phyloP scores from a whole-genome alignment of 192 early-diverging fungal species.

The Coemansia sp. region DNA sequence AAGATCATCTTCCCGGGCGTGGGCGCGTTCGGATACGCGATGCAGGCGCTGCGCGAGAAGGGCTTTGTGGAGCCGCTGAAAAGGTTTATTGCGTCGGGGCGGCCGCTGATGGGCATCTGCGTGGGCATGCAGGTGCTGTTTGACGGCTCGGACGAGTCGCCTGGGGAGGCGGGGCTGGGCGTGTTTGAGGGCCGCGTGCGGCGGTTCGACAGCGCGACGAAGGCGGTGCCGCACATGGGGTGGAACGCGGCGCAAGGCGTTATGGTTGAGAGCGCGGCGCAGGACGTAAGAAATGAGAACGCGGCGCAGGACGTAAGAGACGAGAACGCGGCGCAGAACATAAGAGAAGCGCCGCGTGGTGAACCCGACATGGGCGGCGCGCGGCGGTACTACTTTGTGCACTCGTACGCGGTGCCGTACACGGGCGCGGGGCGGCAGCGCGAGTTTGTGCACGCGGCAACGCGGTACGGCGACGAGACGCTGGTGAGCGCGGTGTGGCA shows the following conservation, averaged over 20 bases:
- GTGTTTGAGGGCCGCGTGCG: conserved; percentile 71
- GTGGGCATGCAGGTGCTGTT: conserved; percentile 97
- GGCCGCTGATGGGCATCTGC: conserved; percentile 98
- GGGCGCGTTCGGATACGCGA: conserved; percentile 93
- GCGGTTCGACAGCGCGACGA: conserved; percentile 64
- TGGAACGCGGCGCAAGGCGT: conserved; percentile 73
- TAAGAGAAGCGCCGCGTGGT: not conserved
- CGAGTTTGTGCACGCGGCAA: conserved; percentile 78
- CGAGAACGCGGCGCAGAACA: conserved; percentile 1
- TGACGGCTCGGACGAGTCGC: conserved; percentile 86
- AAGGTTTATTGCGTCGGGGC: conserved; percentile 78
- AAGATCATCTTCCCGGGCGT: conserved; percentile 99
- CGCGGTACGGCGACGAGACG: conserved; percentile 84
- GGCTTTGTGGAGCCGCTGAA: conserved; percentile 81
- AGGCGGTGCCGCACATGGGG: conserved; percentile 98
- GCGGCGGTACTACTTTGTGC: conserved; percentile 93
- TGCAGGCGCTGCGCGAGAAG: conserved; percentile 69
- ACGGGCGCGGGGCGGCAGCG: conserved; percentile 45
- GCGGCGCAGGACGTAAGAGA: conserved; percentile 1
- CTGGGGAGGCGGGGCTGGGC: conserved; percentile 75
- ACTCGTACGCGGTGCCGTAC: conserved; percentile 87
- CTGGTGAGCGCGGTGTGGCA: conserved; percentile 82
- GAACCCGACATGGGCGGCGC: conserved; percentile 50
- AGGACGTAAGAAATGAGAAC: conserved; percentile 6
- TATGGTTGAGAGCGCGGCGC: conserved; percentile 5